phyloP scores from a whole-genome alignment of 1,139 yeast genomes.

The Diutina neorugosa region DNA sequence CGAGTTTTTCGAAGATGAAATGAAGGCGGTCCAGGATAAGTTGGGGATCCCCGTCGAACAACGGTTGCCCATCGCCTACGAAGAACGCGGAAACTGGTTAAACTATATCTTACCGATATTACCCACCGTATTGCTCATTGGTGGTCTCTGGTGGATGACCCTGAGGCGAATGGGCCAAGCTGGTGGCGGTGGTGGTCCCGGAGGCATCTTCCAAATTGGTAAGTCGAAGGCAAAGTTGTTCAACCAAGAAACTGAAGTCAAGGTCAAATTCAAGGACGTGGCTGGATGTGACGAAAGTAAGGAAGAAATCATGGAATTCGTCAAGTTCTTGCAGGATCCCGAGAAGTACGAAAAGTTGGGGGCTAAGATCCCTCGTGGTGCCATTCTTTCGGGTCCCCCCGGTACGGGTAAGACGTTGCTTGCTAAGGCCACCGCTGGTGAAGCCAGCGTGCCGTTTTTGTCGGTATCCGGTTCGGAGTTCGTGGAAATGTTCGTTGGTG shows the following conservation, averaged over 20 bases:
- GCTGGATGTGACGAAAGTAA: constrained; percentile 81
- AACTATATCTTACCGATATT: constrained; percentile 47
- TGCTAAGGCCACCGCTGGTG: constrained; percentile 81
- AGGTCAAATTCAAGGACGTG: constrained; percentile 64
- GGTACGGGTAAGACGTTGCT: constrained; percentile 79
- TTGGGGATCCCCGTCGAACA: constrained; percentile 46
- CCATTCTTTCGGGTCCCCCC: constrained; percentile 73
- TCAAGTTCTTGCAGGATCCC: constrained; percentile 65
- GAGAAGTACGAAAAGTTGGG: constrained; percentile 64
- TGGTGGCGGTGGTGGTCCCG: constrained; percentile 36
- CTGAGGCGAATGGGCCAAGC: constrained; percentile 16
- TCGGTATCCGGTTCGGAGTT: constrained; percentile 78
- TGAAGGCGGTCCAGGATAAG: constrained; percentile 50
- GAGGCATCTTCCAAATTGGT: constrained; percentile 53
- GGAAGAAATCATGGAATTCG: constrained; percentile 79
- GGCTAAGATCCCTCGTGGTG: constrained; percentile 78
- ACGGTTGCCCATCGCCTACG: constrained; percentile 53
- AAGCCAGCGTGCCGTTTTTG: constrained; percentile 72
- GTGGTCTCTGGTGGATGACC: constrained; percentile 61
- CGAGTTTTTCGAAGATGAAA: constrained; percentile 58
- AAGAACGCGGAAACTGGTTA: constrained; percentile 46
- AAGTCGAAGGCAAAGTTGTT: constrained; percentile 61
- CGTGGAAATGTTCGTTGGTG: constrained; percentile 78
- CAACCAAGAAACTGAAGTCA: constrained; percentile 60
- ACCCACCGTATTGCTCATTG: constrained; percentile 60